Evolutionary conservation across 768 basidiomycete genomes (phyloP).

Genomic region (Phaeolepiota aurea): DNA sequence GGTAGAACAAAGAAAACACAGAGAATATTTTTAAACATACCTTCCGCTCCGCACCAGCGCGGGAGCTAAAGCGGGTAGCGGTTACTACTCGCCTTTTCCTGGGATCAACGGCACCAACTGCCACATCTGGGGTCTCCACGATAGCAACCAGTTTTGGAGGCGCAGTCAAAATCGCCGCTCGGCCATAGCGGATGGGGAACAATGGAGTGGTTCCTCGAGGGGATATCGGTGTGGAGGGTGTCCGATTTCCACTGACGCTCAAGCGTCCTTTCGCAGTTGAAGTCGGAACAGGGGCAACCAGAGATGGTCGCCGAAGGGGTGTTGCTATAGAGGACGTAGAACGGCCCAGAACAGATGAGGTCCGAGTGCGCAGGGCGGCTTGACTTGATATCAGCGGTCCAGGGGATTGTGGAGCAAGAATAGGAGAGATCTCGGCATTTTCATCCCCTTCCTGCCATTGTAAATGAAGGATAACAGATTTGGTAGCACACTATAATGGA

Average conservation of each 20-base stretch:
- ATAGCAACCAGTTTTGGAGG: constrained; percentile 80
- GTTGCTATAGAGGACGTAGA: constrained; percentile 42
- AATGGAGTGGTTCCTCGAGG: constrained; percentile 32
- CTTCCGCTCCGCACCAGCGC: constrained; percentile 74
- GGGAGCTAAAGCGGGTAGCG: constrained; percentile 80
- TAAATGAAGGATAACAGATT: constrained; percentile 76
- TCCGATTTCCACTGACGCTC: constrained; percentile 27
- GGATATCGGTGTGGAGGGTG: constrained; percentile 38
- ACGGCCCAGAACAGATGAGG: constrained; percentile 43
- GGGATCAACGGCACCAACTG: constrained; percentile 84
- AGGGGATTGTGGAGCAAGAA: constrained; percentile 9
- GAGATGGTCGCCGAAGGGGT: constrained; percentile 30
- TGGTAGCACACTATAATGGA: constrained; percentile 69
- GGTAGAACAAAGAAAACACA: constrained; percentile 2
- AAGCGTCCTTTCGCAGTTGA: constrained; percentile 28
- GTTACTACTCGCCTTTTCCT: constrained; percentile 79
- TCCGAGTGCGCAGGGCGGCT: constrained; percentile 30
- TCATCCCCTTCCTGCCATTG: constrained; percentile 73
- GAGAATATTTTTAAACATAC: constrained; percentile 31
- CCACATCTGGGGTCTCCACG: constrained; percentile 83
- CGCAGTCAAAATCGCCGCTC: constrained; percentile 71
- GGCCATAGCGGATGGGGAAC: constrained; percentile 48
- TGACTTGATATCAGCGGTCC: constrained; percentile 7
- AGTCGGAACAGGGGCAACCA: constrained; percentile 18
- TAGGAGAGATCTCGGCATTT: constrained; percentile 10